Evolutionary conservation across 768 basidiomycete species (phyloP).

Genomic region (Macrolepiota albuminosa): DNA sequence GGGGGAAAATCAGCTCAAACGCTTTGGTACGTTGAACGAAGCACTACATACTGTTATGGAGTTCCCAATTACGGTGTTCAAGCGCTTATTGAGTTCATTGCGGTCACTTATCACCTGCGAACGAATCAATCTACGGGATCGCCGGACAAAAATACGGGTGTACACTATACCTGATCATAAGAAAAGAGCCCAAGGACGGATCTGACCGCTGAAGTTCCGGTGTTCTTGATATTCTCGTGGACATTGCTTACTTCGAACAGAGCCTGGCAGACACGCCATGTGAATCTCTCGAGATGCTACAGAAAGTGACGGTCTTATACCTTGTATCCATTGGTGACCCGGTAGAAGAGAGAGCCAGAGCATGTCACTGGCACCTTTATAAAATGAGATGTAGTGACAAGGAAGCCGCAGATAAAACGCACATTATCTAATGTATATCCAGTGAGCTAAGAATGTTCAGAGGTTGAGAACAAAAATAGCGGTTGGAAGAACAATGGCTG

Average conservation of each 20-base stretch:
- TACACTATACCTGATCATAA: slow-evolving; percentile 36
- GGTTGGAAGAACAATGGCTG: slow-evolving; percentile 1
- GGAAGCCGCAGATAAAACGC: neutral
- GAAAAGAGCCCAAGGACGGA: slow-evolving; percentile 47
- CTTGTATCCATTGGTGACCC: slow-evolving; percentile 46
- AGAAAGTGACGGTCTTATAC: slow-evolving; percentile 9
- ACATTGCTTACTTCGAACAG: slow-evolving; percentile 49
- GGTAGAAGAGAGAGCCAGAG: slow-evolving; percentile 53
- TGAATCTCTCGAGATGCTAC: neutral
- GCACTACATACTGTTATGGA: slow-evolving; percentile 35
- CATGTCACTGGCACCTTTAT: slow-evolving; percentile 43
- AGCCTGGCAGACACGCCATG: slow-evolving; percentile 22
- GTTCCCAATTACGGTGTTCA: slow-evolving; percentile 45
- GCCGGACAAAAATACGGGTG: neutral
- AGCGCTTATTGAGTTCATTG: slow-evolving; percentile 45
- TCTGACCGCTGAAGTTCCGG: slow-evolving; percentile 51
- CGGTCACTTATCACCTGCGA: slow-evolving; percentile 46
- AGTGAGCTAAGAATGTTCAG: slow-evolving; percentile 19
- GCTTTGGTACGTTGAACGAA: neutral
- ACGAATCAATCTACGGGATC: neutral
- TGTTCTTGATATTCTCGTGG: slow-evolving; percentile 43
- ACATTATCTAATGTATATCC: slow-evolving; percentile 32
- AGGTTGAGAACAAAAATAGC: neutral
- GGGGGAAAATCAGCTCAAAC: neutral
- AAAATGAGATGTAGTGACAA: neutral